Base-by-base conservation (phyloP, 306 rosid genomes). In the Echinosophora koreensis region DNA sequence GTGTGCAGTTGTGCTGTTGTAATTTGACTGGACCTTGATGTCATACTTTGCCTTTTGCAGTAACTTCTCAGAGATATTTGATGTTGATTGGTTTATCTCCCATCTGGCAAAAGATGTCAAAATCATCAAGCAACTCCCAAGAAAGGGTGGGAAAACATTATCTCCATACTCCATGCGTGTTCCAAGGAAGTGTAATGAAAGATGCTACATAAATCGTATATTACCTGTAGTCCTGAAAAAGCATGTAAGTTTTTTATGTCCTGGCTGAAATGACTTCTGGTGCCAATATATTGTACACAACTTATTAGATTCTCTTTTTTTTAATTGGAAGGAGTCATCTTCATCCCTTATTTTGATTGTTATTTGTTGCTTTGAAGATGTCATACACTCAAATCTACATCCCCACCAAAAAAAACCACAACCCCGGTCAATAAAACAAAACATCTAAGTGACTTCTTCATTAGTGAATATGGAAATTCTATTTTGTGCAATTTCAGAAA, bases 131-230 rank as follows among this genome's bases (percentile, higher is more conserved):
- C 91, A 88, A 60, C 97, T 92, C 58, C 98, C 99, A 38, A 87
- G 76, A 61, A 91, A 73, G 86, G 88, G 97, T 58, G 87, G 92
- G 61, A 88, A 86, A 87, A 57, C 73, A 27, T 83, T 88, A 87
- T 83, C 84, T 74, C 72, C 94, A 41, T 81, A 90, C 80, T 80
- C 84, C 47, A 91, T 96, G 98, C 94, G 96, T 62, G 99, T 96
- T 61, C 99, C 98, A 35, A 88, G 99, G 88, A 96, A 96, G 84
- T 96, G 98, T 65, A 96, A 44, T 80, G 99, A 96, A 88, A 91
- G 90, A 82, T 96, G 99, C 74, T 96, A 96, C 78, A 83, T 79
- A 83, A 88, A 1, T 76, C 98, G 98, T 68, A 89, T 96, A 66
- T 96, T n/a, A 62, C 98, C 99, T 58, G 94, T 92, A 78, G 94